These are phyloP conservation scores for Pisolithus tinctorius DNA, from an alignment of 768 basidiomycete species.

Conservation along the genomic window DNA sequence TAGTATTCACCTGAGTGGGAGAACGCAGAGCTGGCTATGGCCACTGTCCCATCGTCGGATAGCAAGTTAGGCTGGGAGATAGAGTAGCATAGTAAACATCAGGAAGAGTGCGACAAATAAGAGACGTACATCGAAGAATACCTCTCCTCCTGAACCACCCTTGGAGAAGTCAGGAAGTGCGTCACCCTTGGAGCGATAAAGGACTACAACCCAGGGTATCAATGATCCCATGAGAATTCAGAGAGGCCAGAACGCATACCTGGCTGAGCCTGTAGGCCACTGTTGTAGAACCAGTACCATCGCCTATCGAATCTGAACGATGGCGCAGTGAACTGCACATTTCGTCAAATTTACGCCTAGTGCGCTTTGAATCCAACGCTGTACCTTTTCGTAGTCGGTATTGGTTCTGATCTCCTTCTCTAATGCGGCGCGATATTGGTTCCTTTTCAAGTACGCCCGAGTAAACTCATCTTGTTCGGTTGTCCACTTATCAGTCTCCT, in stretches of 20 bases:
- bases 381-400: slow-evolving; percentile 46
- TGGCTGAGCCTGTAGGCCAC: slow-evolving; percentile 66
- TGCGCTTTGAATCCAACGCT: neutral
- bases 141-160: slow-evolving; percentile 46
- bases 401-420: slow-evolving; percentile 52
- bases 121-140: slow-evolving; percentile 68
- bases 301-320: slow-evolving; percentile 52
- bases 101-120: too few species aligned
- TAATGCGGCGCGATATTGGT: slow-evolving; percentile 49
- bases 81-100: neutral
- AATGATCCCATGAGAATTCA: neutral
- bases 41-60: slow-evolving; percentile 64
- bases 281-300: slow-evolving; percentile 82
- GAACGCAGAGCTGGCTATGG: slow-evolving; percentile 53
- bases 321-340: slow-evolving; percentile 56
- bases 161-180: slow-evolving; percentile 49
- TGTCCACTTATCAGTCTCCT: slow-evolving; percentile 63
- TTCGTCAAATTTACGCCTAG: neutral
- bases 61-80: slow-evolving; percentile 58
- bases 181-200: slow-evolving; percentile 52
- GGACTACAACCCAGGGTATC: slow-evolving; percentile 31
- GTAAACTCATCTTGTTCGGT: slow-evolving; percentile 55
- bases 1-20: slow-evolving; percentile 63
- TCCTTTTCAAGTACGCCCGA: slow-evolving; percentile 54
- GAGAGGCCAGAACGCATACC: slow-evolving; percentile 16